Evolutionary conservation across 495 filamentous ascomycete species (phyloP), one percentile per base, ranked within the genome.

Genomic region (Talaromyces trachyspermus): DNA sequence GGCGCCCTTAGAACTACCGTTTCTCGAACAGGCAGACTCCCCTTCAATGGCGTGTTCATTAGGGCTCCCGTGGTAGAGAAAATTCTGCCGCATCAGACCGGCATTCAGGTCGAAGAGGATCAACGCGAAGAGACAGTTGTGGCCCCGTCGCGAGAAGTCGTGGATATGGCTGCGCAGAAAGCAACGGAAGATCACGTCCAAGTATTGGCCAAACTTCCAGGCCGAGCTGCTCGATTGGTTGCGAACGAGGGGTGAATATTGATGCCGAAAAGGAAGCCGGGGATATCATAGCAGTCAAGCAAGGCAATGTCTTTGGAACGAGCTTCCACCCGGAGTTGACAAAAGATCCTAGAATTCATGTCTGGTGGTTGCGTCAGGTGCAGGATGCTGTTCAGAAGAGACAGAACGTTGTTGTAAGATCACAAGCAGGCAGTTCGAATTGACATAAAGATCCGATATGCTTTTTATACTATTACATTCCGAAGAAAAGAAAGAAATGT

Each of bases 271-370:
- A 68, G 41, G 74, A 82, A 44, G 59, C 72, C n/a, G 86, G 81
- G 11, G 88, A 95, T 56, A 89, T 98, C 37, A 79, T 98, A 39
- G 92, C 92, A 6, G 87, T 98, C 36, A 74, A 77, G 48, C 91
- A 97, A 65, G 86, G 87, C 10, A 96, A 97, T 68, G 88, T 95
- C 1, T 89, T 98, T 50, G 94, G 89, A 5, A 97, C 89, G 5
- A 95, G 89, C 59, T 98, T 97, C 59, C 94, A 98, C 58, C 92
- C 94, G 0, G 94, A 98, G 63, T 64, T 98, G 58, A 98, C 91
- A 18, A 80, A 79, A 18, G 92, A 98, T 63, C 70, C 78, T 49
- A 75, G 92, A 55, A 96, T 97, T 55, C 92, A 98, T 65, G 66
- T 79, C 3, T 98, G 92, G 92, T 98, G 92, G 92, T 56, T 98